These are phyloP conservation scores for Chrysosporium queenslandicum DNA, from an alignment of 2,329 filamentous ascomycete genomes.

Conservation along the genomic window DNA sequence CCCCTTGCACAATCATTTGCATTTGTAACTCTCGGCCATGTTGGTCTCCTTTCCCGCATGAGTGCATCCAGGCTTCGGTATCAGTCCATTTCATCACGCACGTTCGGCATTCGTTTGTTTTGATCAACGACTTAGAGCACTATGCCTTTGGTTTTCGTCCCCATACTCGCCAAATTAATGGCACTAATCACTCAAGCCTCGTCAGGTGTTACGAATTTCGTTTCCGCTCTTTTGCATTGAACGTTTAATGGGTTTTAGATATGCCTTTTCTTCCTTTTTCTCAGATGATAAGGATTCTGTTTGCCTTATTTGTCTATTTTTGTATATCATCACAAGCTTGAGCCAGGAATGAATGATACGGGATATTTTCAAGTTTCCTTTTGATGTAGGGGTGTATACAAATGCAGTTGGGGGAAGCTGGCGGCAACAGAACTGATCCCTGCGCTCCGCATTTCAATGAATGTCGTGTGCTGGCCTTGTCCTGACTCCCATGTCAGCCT, in stretches of 20 bases:
- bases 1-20: neutral
- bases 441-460: too few species aligned
- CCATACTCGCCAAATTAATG: neutral
- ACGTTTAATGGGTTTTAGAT: neutral
- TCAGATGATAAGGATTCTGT: neutral
- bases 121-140: neutral
- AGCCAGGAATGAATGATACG: neutral
- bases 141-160: neutral
- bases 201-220: conserved; percentile 11
- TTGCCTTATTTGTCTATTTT: neutral
- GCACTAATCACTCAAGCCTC: conserved; percentile 1
- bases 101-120: neutral
- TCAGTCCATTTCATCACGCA: neutral
- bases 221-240: conserved; percentile 4
- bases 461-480: too few species aligned
- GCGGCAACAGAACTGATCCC: too few species aligned
- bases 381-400: too few species aligned
- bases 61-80: neutral
- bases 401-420: too few species aligned
- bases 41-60: neutral
- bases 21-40: too few species aligned
- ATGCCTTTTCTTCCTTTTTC: neutral
- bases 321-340: neutral
- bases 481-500: too few species aligned
- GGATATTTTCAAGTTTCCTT: neutral